Percentiles rank a stretch among this genome's conserved stretches.
These are phyloP conservation scores for Allium cepa DNA, from an alignment of 106 monocot species.

Conservation along the genomic window DNA sequence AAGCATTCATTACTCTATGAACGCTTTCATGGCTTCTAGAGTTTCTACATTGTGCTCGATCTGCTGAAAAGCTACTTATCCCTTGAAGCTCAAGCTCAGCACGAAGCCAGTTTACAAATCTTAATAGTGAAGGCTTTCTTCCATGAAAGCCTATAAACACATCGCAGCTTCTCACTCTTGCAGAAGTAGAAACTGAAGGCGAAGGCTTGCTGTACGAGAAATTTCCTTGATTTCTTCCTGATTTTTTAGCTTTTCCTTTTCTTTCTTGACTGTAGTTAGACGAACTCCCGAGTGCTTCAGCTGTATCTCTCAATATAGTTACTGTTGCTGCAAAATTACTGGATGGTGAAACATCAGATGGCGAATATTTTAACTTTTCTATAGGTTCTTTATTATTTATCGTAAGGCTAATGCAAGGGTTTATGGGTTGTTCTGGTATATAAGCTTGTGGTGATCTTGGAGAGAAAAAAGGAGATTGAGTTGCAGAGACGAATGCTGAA, in stretches of 20 bases:
- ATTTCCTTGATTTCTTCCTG: constrained; percentile 26
- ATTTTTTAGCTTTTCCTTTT: constrained; percentile 46
- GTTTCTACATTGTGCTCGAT: constrained; percentile 59
- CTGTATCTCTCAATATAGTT: constrained; percentile 14
- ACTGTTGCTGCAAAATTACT: constrained; percentile 37
- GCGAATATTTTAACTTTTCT: constrained; percentile 11
- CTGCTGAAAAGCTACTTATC: constrained; percentile 79
- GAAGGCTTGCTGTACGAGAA: constrained; percentile 20
- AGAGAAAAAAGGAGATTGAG: constrained; percentile 93
- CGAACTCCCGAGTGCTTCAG: constrained; percentile 8
- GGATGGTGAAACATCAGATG: constrained; percentile 35
- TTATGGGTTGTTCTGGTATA: constrained; percentile 13
- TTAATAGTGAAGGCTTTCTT: constrained; percentile 53
- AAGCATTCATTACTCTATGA: constrained; percentile 52
- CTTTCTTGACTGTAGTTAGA: constrained; percentile 37
- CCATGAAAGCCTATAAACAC: constrained; percentile 94
- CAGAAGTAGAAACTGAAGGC: constrained; percentile 34
- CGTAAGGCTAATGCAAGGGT: constrained; percentile 8
- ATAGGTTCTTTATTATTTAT: constrained; percentile 17
- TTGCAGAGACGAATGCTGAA: constrained; percentile 88
- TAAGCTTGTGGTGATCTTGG: constrained; percentile 48
- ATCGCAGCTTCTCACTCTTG: constrained; percentile 50
- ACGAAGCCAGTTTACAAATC: constrained; percentile 89
- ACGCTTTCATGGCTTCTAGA: constrained; percentile 45
- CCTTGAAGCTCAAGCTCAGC: constrained; percentile 89